These are phyloP conservation scores for Abortiporus biennis DNA, from an alignment of 1,284 basidiomycete genomes.

Conservation along the genomic window DNA sequence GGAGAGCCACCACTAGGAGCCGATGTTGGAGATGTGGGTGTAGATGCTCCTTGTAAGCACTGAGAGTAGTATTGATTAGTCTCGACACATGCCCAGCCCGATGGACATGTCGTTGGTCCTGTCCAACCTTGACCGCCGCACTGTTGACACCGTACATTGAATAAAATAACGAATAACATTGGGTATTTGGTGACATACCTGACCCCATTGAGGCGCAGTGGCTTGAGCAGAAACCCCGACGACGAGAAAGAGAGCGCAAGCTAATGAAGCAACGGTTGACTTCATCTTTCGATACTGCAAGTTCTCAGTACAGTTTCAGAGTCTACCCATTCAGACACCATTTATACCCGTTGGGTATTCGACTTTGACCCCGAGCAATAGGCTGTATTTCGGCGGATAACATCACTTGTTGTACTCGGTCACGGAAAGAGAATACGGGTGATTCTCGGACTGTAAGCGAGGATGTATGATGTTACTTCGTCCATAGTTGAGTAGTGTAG, in stretches of 20 bases:
- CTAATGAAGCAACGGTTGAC: conserved; percentile 12
- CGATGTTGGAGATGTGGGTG: conserved; percentile 16
- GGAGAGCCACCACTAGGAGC: conserved; percentile 12
- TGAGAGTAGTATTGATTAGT: conserved; percentile 44
- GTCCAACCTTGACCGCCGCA: conserved; percentile 34
- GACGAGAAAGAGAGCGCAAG: conserved; percentile 16
- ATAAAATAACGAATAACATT: neutral
- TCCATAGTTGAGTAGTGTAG: too few species aligned
- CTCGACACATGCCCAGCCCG: conserved; percentile 41
- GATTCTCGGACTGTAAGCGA: too few species aligned
- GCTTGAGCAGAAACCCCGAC: conserved; percentile 17
- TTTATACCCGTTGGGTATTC: too few species aligned
- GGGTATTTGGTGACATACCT: conserved; percentile 19
- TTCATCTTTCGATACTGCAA: conserved; percentile 11
- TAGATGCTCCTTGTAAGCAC: conserved; percentile 38
- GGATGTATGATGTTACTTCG: too few species aligned
- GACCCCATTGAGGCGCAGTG: conserved; percentile 23
- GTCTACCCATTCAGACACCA: too few species aligned
- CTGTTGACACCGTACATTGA: conserved; percentile 5
- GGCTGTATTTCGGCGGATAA: neutral
- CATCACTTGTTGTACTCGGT: too few species aligned
- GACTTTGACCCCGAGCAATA: neutral
- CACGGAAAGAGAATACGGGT: too few species aligned
- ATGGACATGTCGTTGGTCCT: conserved; percentile 40
- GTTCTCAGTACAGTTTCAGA: too few species aligned